Percentiles rank a stretch among this genome's conserved stretches.
Conservation (phyloP, 352 stramenopile genomes). For the Globisporangium barbulae region DNA sequence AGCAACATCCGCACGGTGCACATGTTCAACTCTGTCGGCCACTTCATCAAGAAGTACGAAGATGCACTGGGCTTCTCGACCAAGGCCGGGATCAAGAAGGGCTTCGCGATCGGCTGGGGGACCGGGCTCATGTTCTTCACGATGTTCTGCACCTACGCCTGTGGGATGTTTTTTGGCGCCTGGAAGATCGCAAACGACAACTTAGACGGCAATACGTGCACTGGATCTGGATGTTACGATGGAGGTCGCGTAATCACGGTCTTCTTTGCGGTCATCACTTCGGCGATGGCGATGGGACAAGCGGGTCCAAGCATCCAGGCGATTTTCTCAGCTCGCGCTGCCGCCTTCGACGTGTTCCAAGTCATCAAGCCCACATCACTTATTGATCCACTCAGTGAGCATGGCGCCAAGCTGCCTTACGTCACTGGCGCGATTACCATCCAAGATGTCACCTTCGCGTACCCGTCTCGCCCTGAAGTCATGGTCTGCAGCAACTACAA, state of each 20-base stretch:
- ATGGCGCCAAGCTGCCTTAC: constrained; percentile 10
- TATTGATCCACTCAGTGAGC: constrained; percentile 52
- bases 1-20: constrained; percentile 75
- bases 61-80: constrained; percentile 39
- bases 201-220: constrained; percentile 40
- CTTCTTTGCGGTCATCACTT: constrained; percentile 65
- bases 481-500: constrained; percentile 15
- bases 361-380: constrained; percentile 56
- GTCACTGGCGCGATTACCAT: constrained; percentile 32
- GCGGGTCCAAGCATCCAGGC: constrained; percentile 56
- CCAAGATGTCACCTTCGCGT: constrained; percentile 40
- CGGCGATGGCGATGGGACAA: constrained; percentile 66
- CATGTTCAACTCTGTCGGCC: constrained; percentile 68
- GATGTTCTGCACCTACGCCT: constrained; percentile 64
- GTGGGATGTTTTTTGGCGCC: constrained; percentile 75
- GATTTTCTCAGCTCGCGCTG: constrained; percentile 46
- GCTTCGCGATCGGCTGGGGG: constrained; percentile 47
- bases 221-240: constrained; percentile 43
- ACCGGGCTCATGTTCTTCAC: constrained; percentile 66
- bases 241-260: constrained; percentile 62
- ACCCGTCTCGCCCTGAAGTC: constrained; percentile 45
- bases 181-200: constrained; percentile 61
- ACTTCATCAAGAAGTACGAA: constrained; percentile 65
- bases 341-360: constrained; percentile 61
- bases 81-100: constrained; percentile 46